phyloP scores from a whole-genome alignment of 1,139 yeast species.

The Candida sp. region DNA sequence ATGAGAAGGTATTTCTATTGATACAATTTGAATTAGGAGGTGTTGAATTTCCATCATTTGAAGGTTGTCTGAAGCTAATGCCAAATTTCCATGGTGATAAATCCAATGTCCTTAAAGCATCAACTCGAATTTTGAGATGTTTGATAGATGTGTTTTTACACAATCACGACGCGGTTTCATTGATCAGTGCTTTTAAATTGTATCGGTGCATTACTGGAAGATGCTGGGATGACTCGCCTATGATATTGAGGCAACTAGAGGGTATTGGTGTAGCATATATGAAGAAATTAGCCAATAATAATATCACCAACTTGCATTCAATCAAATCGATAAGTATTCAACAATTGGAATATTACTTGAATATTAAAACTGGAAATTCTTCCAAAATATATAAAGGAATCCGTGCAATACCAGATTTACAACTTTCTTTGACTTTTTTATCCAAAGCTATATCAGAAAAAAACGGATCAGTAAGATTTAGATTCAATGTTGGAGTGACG shows the following conservation, averaged over 20 bases:
- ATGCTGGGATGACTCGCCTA: constrained; percentile 47
- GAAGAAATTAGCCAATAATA: constrained; percentile 29
- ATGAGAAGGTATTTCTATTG: constrained; percentile 31
- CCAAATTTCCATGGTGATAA: constrained; percentile 41
- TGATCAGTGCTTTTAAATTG: constrained; percentile 29
- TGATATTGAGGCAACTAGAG: constrained; percentile 40
- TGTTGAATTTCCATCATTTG: constrained; percentile 36
- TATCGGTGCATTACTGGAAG: constrained; percentile 34
- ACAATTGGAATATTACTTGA: constrained; percentile 35
- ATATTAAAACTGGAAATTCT: constrained; percentile 36
- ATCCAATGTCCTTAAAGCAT: constrained; percentile 31
- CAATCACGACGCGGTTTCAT: constrained; percentile 35
- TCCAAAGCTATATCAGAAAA: constrained; percentile 5
- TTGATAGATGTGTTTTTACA: constrained; percentile 39
- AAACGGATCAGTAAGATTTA: constrained; percentile 8
- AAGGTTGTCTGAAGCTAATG: constrained; percentile 32
- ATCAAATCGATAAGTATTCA: constrained; percentile 19
- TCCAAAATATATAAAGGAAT: constrained; percentile 22
- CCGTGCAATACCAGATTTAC: constrained; percentile 22
- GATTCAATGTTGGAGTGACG: constrained; percentile 17
- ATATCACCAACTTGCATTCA: constrained; percentile 24
- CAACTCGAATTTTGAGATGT: constrained; percentile 37
- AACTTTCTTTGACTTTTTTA: constrained; percentile 5
- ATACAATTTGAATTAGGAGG: constrained; percentile 49
- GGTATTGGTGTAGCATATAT: constrained; percentile 39